phyloP scores from a whole-genome alignment of 140 eudicot species.

The Cichorium intybus region DNA sequence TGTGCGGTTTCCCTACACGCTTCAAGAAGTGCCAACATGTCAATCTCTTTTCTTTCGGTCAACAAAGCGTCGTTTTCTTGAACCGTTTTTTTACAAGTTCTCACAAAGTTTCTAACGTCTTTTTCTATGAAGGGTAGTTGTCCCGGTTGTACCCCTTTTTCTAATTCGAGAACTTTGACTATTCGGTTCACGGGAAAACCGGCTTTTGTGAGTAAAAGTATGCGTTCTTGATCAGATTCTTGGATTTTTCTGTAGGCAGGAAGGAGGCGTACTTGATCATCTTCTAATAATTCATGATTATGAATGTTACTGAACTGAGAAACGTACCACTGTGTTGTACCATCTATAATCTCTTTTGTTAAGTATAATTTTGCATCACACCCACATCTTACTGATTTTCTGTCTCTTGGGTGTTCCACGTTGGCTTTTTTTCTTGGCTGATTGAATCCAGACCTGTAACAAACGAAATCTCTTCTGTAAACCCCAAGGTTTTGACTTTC shows the following conservation, averaged over 20 bases:
- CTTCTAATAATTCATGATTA: conserved; percentile 73
- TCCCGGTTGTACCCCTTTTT: conserved; percentile 77
- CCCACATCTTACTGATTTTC: conserved; percentile 75
- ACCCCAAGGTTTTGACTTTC: conserved; percentile 76
- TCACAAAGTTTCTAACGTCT: conserved; percentile 66
- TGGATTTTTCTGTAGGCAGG: conserved; percentile 79
- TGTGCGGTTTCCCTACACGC: conserved; percentile 46
- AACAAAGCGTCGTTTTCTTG: conserved; percentile 70
- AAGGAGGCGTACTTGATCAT: conserved; percentile 70
- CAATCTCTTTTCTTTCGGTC: conserved; percentile 58
- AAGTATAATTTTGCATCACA: conserved; percentile 75
- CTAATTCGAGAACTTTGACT: conserved; percentile 59
- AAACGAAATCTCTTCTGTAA: conserved; percentile 74
- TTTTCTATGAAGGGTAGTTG: conserved; percentile 75
- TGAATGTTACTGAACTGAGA: conserved; percentile 77
- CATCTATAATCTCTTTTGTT: conserved; percentile 62
- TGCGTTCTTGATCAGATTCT: conserved; percentile 79
- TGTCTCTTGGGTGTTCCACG: conserved; percentile 73
- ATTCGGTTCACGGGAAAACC: conserved; percentile 76
- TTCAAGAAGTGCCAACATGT: conserved; percentile 60
- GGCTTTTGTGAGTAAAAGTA: conserved; percentile 65
- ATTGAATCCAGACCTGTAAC: conserved; percentile 74
- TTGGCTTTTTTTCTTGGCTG: conserved; percentile 76
- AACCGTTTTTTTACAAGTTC: conserved; percentile 69
- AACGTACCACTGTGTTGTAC: conserved; percentile 58